A percentile compares a stretch with the other conserved stretches of the same genome.
Evolutionary conservation across 805 yeast genomes (phyloP).

Genomic region (Nakazawaea laoshanensis): DNA sequence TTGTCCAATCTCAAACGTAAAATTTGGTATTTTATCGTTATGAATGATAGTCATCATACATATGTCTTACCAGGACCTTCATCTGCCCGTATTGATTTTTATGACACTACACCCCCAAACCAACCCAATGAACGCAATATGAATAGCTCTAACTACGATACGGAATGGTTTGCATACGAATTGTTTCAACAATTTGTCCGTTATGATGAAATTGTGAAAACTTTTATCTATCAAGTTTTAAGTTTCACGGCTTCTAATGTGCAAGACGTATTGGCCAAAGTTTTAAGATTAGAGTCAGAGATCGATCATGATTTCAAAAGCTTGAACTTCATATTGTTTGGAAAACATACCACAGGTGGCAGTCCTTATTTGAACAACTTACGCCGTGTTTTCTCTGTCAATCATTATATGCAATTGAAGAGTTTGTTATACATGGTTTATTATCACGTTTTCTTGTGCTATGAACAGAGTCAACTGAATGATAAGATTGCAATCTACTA

Average conservation of each 20-base stretch:
- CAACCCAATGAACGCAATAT: constrained; percentile 12
- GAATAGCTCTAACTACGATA: constrained; percentile 10
- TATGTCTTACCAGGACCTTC: constrained; percentile 17
- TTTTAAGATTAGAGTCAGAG: not conserved
- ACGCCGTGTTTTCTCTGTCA: not conserved
- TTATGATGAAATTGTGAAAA: constrained; percentile 13
- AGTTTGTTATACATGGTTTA: constrained; percentile 14
- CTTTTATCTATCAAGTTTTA: constrained; percentile 2
- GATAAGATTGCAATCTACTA: constrained; percentile 2
- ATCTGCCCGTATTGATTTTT: constrained; percentile 12
- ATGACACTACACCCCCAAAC: constrained; percentile 12
- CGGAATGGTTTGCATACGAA: constrained; percentile 15
- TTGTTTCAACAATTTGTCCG: constrained; percentile 13
- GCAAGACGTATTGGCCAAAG: not conserved
- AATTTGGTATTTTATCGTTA: constrained; percentile 18
- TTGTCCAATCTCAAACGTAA: constrained; percentile 18
- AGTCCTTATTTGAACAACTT: not conserved
- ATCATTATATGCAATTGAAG: constrained; percentile 7
- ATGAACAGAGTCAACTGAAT: constrained; percentile 9
- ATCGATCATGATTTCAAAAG: not conserved
- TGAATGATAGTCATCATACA: constrained; percentile 17
- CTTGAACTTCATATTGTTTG: constrained; percentile 1
- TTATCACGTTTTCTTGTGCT: constrained; percentile 15
- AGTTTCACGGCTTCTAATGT: constrained; percentile 2
- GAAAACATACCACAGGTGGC: not conserved